Evolutionary conservation across 805 yeast genomes (phyloP).

Genomic region (Myxozyma vanderwaltii): DNA sequence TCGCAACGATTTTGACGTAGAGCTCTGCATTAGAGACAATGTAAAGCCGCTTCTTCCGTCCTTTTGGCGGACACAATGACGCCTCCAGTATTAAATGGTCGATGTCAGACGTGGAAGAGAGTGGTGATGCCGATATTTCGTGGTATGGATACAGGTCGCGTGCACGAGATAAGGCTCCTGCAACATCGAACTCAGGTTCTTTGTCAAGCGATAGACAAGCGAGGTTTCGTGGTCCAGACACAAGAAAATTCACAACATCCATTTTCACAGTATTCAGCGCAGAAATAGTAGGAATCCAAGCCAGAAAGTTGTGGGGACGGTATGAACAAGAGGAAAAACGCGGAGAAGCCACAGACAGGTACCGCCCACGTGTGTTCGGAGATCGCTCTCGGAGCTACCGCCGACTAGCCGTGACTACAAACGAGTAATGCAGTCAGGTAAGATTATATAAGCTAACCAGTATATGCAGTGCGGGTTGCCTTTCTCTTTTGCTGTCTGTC

Average conservation of each 20-base stretch:
- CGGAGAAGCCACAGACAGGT: no score
- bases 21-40: neutral
- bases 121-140: neutral
- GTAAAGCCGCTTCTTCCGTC: neutral
- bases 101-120: neutral
- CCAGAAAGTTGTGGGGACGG: no score
- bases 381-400: no score
- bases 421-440: no score
- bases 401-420: no score
- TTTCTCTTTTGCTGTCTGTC: no score
- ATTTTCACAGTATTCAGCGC: no score
- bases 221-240: neutral
- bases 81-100: neutral
- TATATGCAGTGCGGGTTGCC: no score
- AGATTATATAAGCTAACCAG: no score
- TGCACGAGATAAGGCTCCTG: constrained; percentile 4
- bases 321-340: no score
- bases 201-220: neutral
- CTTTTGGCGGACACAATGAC: neutral
- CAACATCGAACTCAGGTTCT: neutral
- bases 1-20: neutral
- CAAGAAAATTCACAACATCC: neutral
- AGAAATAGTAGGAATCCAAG: no score
- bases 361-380: no score
- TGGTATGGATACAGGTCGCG: constrained; percentile 9